These are phyloP conservation scores for Mycena metata DNA, from an alignment of 768 basidiomycete species.

Conservation along the genomic window DNA sequence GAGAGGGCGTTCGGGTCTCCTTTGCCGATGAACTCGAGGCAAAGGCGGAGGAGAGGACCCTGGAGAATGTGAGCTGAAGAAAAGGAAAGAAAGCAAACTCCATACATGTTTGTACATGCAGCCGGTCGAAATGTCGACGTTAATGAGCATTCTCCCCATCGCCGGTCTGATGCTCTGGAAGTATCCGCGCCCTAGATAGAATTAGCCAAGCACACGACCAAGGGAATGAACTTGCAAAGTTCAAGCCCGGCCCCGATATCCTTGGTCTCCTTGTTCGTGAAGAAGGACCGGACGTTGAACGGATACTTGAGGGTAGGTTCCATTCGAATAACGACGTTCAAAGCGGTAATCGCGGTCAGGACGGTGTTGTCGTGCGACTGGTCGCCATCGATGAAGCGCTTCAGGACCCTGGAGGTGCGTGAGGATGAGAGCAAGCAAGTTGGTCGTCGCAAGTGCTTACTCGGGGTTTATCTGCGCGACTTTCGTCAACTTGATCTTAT, in stretches of 20 bases:
- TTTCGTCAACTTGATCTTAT: constrained; percentile 70
- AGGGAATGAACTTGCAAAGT: constrained; percentile 49
- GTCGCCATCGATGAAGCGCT: constrained; percentile 67
- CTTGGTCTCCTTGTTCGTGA: constrained; percentile 62
- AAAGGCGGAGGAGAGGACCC: constrained; percentile 58
- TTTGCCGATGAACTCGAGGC: constrained; percentile 58
- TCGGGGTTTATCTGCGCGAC: constrained; percentile 70
- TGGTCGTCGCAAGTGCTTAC: no score
- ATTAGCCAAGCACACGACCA: neutral
- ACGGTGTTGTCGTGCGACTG: constrained; percentile 69
- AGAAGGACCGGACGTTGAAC: constrained; percentile 74
- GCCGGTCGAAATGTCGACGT: constrained; percentile 75
- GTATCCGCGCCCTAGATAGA: constrained; percentile 74
- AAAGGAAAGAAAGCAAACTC: neutral
- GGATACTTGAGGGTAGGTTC: constrained; percentile 68
- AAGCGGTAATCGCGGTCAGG: constrained; percentile 68
- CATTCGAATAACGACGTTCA: constrained; percentile 72
- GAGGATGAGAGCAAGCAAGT: no score
- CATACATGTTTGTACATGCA: constrained; percentile 72
- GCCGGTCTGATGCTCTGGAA: constrained; percentile 75
- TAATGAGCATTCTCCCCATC: constrained; percentile 65
- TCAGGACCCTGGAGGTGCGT: constrained; percentile 50
- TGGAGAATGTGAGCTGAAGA: neutral
- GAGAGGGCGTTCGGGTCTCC: constrained; percentile 55
- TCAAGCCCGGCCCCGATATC: constrained; percentile 65